Base-by-base conservation (phyloP, 169 alveolate genomes). In the Amoebophrya sp. region DNA sequence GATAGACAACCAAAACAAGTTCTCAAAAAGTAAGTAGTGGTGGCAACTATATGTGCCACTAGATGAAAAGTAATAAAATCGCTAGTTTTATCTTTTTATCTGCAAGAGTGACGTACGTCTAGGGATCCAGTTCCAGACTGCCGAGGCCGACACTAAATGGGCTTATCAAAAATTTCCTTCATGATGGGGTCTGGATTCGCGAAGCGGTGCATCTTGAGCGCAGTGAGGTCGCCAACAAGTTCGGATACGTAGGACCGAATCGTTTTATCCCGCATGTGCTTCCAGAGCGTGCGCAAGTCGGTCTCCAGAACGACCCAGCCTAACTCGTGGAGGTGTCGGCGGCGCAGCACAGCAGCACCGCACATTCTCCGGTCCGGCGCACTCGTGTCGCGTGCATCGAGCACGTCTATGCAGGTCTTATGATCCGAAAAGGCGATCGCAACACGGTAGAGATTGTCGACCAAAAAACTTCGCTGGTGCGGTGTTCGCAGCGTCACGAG, bases 261-360 rank as follows among this genome's bases (percentile, higher is more conserved):
- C 33, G 33, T 6, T 36, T 65, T 65, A 1, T 65, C 83, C 2
- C 83, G 83, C 83, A 65, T 65, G 2, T 65, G 2, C 33, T 1
- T 65, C 33, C 26, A 18, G 39, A 65, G 83, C 12, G n/a, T 65
- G 36, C 83, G 83, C 2, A 65, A 36, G 83, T 65, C 83, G 83
- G 83, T 65, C n/a, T 65, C 83, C 36, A 65, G 83, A 29, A 65
- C 83, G 83, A 65, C 83, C 65, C 65, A 47, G n/a, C n/a, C n/a
- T n/a, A n/a, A n/a, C n/a, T n/a, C n/a, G n/a, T n/a, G n/a, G 39
- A 65, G 26, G 39, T 65, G 83, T 6, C 83, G 83, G 83, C 83
- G 83, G 83, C 83, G 83, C 83, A 65, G 83, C 2, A 65, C 26
- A 6, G 83, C 83, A 29, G 83, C 0, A 0, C 83, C 83, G 33